A percentile compares a stretch with the other conserved stretches of the same genome.
These are phyloP conservation scores for Colletotrichum sp. DNA, from an alignment of 2,329 filamentous ascomycete genomes.

Conservation along the genomic window DNA sequence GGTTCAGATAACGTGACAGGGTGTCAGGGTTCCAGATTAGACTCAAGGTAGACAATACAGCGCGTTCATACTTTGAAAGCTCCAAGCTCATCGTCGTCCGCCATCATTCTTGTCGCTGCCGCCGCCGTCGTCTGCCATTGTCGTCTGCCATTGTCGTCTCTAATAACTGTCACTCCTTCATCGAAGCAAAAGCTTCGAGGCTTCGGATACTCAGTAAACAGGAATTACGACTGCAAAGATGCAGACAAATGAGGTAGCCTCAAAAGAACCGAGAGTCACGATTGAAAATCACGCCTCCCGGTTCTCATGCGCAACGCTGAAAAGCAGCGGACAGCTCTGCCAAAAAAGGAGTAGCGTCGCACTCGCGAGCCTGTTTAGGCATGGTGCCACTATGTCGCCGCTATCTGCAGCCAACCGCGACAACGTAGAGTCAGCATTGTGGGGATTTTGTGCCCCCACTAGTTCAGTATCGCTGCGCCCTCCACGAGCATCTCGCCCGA, in stretches of 20 bases:
- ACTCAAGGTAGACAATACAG: background rate
- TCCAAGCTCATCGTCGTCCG: background rate
- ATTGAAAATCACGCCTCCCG: background rate
- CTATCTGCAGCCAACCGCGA: background rate
- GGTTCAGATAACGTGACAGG: background rate
- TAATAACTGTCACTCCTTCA: no score
- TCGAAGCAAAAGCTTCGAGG: no score
- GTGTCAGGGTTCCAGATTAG: background rate
- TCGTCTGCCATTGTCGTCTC: no score
- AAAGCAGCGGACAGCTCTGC: background rate
- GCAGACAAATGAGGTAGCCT: no score
- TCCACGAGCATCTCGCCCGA: background rate
- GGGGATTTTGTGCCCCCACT: background rate
- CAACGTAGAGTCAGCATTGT: background rate
- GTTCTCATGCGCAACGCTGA: background rate
- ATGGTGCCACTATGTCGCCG: background rate
- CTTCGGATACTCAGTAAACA: no score
- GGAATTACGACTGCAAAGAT: no score
- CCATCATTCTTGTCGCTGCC: background rate
- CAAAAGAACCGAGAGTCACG: no score
- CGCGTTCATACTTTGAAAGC: background rate
- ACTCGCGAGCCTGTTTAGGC: background rate
- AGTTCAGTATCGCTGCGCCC: background rate
- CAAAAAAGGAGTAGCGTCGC: background rate
- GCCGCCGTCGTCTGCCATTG: no score